Evolutionary conservation across 1,284 basidiomycete genomes (phyloP).

Genomic region (Flammula alnicola): DNA sequence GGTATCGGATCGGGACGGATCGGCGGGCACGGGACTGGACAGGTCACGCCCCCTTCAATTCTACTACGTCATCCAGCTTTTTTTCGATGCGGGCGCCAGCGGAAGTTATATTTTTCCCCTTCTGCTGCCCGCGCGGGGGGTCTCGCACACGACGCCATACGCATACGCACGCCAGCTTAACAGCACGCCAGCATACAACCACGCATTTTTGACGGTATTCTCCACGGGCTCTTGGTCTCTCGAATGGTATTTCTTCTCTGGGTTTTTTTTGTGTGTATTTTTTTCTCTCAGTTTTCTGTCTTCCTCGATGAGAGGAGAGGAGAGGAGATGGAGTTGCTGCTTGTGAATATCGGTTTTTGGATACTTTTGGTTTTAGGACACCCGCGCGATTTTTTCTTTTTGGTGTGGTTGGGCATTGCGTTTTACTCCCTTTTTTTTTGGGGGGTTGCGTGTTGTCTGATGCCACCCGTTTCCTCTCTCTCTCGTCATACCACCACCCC

Average conservation of each 20-base stretch:
- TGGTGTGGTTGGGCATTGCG: neutral
- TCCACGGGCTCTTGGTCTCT: neutral
- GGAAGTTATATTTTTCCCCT: slow-evolving; percentile 29
- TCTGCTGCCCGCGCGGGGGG: slow-evolving; percentile 12
- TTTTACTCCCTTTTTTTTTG: neutral
- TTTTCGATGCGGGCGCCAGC: slow-evolving; percentile 2
- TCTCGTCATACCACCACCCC: neutral
- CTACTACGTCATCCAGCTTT: neutral
- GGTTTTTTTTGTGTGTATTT: neutral
- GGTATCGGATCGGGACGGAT: neutral
- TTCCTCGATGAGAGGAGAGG: neutral
- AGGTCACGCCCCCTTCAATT: slow-evolving; percentile 1
- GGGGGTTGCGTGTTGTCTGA: no score
- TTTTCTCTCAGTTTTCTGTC: neutral
- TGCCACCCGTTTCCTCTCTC: neutral
- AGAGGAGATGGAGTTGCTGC: slow-evolving; percentile 10
- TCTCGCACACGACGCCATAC: neutral
- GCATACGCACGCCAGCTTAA: neutral
- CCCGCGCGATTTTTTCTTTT: slow-evolving; percentile 10
- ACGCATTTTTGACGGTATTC: neutral
- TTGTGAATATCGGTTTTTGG: slow-evolving; percentile 15
- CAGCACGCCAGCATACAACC: neutral
- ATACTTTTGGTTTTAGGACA: slow-evolving; percentile 20
- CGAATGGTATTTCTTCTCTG: neutral
- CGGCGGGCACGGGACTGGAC: neutral